These are phyloP conservation scores for Penicillium coprophilum DNA, from an alignment of 495 filamentous ascomycete species.

Conservation along the genomic window DNA sequence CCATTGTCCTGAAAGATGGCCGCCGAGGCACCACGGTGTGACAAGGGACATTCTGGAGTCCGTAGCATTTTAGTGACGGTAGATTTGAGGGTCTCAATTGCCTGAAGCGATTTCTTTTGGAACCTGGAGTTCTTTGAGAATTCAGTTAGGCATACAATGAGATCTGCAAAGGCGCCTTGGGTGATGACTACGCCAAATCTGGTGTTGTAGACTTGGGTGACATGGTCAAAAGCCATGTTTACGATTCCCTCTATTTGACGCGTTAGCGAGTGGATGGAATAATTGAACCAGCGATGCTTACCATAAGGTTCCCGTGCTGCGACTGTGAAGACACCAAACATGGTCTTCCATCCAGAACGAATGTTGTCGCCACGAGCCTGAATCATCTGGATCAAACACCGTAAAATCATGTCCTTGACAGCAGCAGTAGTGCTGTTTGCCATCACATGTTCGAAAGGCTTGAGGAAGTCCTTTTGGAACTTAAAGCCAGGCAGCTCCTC, in stretches of 20 bases:
- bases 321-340: slow-evolving; percentile 98
- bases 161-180: slow-evolving; percentile 93
- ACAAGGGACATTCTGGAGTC: slow-evolving; percentile 93
- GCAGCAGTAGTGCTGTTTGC: slow-evolving; percentile 82
- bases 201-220: slow-evolving; percentile 97
- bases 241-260: slow-evolving; percentile 77
- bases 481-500: slow-evolving; percentile 98
- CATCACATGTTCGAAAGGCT: slow-evolving; percentile 97
- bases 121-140: slow-evolving; percentile 98
- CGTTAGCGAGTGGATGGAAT: slow-evolving; percentile 23
- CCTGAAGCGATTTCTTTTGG: slow-evolving; percentile 95
- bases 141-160: slow-evolving; percentile 93
- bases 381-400: slow-evolving; percentile 99
- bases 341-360: slow-evolving; percentile 95
- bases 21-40: slow-evolving; percentile 50
- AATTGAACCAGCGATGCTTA: slow-evolving; percentile 30
- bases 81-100: slow-evolving; percentile 90
- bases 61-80: slow-evolving; percentile 91
- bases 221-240: slow-evolving; percentile 93
- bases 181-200: slow-evolving; percentile 93
- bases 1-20: slow-evolving; percentile 42
- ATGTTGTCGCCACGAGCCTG: slow-evolving; percentile 95
- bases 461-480: slow-evolving; percentile 98
- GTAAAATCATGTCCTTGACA: slow-evolving; percentile 96
- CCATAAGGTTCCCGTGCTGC: slow-evolving; percentile 88